Evolutionary conservation across 208 protist species (phyloP).

Genomic region (Acanthamoeba royreba): DNA sequence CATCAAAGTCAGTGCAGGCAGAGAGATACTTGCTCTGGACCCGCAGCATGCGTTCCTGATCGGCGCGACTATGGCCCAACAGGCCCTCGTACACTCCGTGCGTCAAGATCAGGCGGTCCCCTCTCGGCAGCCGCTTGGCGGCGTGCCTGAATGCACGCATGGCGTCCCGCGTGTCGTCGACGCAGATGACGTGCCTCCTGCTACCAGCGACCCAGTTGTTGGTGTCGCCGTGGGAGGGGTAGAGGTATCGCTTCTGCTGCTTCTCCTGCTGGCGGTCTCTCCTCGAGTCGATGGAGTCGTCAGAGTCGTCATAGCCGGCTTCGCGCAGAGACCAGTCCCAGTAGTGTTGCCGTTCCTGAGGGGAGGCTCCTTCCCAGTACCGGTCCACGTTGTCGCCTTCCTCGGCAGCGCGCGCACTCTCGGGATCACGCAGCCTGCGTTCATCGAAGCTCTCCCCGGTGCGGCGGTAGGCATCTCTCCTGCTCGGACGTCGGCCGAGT

Average conservation of each 20-base stretch:
- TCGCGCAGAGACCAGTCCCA: no score
- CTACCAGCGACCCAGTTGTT: neutral
- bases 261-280: no score
- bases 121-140: neutral
- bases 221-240: neutral
- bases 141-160: neutral
- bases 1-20: neutral
- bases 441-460: neutral
- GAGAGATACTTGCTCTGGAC: neutral
- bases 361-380: neutral
- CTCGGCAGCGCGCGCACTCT: neutral
- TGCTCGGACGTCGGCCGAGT: neutral
- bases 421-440: neutral
- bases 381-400: neutral
- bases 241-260: neutral
- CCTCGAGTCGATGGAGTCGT: no score
- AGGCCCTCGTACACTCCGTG: neutral
- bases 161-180: neutral
- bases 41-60: neutral
- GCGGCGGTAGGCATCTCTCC: neutral
- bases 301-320: no score
- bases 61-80: neutral
- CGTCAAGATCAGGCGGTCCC: neutral
- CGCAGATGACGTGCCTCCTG: neutral
- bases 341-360: neutral